These are phyloP conservation scores for Exsudoporus floridanus DNA, from an alignment of 1,284 basidiomycete genomes.

Conservation along the genomic window DNA sequence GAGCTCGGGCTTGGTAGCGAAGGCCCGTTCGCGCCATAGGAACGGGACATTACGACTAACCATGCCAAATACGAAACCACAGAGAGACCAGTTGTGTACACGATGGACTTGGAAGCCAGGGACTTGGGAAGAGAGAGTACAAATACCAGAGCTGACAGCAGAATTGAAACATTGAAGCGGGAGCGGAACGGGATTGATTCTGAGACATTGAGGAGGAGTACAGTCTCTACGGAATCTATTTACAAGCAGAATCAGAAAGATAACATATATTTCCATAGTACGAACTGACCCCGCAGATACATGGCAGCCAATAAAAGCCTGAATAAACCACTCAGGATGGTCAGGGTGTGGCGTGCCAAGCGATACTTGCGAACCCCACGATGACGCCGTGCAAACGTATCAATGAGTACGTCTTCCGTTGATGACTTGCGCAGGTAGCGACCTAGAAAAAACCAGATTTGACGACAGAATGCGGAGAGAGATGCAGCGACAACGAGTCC, in stretches of 20 bases:
- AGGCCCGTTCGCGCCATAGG: constrained; percentile 47
- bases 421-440: constrained; percentile 64
- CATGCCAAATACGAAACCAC: constrained; percentile 57
- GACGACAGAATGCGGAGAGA: constrained; percentile 59
- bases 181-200: constrained; percentile 32
- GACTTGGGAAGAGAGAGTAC: constrained; percentile 55
- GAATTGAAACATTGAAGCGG: constrained; percentile 36
- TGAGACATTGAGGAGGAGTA: constrained; percentile 45
- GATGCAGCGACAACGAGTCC: constrained; percentile 53
- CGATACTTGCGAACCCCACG: constrained; percentile 46
- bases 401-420: constrained; percentile 60
- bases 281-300: constrained; percentile 61
- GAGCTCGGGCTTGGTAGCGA: constrained; percentile 37
- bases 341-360: constrained; percentile 42
- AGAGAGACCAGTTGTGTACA: constrained; percentile 59
- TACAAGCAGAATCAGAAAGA: constrained; percentile 5
- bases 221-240: constrained; percentile 53
- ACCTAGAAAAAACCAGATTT: constrained; percentile 72
- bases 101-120: constrained; percentile 49
- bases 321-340: constrained; percentile 43
- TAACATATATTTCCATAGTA: background rate
- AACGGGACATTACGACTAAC: constrained; percentile 52
- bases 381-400: constrained; percentile 57
- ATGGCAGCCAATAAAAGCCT: constrained; percentile 54
- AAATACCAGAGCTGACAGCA: constrained; percentile 45